Evolutionary conservation across 2,329 filamentous ascomycete genomes (phyloP), one percentile per base, ranked within the genome.

Genomic region (Dactylonectria macrodidyma): DNA sequence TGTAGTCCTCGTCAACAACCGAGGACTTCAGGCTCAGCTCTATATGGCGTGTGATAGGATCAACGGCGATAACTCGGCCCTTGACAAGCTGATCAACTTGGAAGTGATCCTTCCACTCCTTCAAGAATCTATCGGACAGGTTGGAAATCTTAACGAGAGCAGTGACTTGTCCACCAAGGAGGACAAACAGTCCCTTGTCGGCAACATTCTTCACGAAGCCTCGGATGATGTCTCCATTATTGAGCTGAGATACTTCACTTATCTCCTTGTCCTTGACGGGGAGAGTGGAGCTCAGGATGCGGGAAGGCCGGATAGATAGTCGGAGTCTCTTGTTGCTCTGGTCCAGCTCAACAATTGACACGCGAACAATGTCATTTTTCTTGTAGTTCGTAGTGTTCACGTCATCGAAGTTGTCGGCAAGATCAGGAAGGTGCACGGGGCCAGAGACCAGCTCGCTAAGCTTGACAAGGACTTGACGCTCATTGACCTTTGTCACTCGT

Each of bases 51-150:
- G 90, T 85, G 44, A 87, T 85, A 6, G 86, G 76, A 74, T 98
- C 93, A 30, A 95, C 88, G 3, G 90, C 85, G 54, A 93, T 89
- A 67, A 99, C 87, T 71, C 95, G 94, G 59, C 95, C 96, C 81
- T 92, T 94, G 61, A 99, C 94, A 6, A 99, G 87, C 81, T 98
- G 95, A 76, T 97, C 94, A 55, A 95, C 84, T 75, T 96, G 91
- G 82, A 95, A 98, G 51, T 91, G 86, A 41, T 93, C 90, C 83
- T 97, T 97, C 96, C 96, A 99, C 68, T 98, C 94, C 81, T 98
- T 98, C 75, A 99, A 84, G 79, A 91, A 99, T 8, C 90, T 88
- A 79, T 99, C 96, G 0, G 95, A 97, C 14, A 99, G 87, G 79
- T 98, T 95, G 10, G 92, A 90, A 60, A 98, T 92, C 73, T 93